A percentile compares a stretch with the other conserved stretches of the same genome.
These are phyloP conservation scores for Boletus rubescentipes DNA, from an alignment of 768 basidiomycete genomes.

Conservation along the genomic window DNA sequence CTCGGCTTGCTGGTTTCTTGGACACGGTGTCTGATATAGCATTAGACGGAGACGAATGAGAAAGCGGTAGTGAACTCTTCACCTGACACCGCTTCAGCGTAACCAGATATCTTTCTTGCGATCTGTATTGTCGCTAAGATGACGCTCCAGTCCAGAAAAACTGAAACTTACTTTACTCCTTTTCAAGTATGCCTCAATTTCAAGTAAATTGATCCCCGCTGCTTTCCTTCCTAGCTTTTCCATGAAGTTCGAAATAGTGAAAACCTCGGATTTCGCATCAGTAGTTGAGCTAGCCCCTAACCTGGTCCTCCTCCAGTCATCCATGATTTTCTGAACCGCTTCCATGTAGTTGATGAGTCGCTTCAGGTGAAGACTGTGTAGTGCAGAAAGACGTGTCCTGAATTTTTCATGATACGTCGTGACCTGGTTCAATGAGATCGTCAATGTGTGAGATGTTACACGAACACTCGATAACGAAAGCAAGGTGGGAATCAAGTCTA, in stretches of 20 bases:
- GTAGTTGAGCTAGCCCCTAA: slow-evolving; percentile 10
- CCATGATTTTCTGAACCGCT: slow-evolving; percentile 58
- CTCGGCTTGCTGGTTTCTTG: slow-evolving; percentile 26
- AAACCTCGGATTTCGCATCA: slow-evolving; percentile 50
- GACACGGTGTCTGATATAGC: slow-evolving; percentile 3
- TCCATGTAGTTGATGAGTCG: slow-evolving; percentile 74
- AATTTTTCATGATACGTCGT: slow-evolving; percentile 76
- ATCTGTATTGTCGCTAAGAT: slow-evolving; percentile 38
- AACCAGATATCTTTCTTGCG: slow-evolving; percentile 82
- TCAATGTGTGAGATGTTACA: slow-evolving; percentile 56
- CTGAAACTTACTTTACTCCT: slow-evolving; percentile 76
- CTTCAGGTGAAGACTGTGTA: slow-evolving; percentile 76
- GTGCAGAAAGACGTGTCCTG: slow-evolving; percentile 66
- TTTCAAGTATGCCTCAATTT: slow-evolving; percentile 77
- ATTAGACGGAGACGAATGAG: background rate
- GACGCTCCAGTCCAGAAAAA: background rate
- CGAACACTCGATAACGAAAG: slow-evolving; percentile 79
- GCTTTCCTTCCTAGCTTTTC: slow-evolving; percentile 63
- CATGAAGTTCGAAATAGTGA: slow-evolving; percentile 67
- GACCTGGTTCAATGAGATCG: slow-evolving; percentile 70
- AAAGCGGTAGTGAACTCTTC: slow-evolving; percentile 28
- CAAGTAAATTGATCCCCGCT: slow-evolving; percentile 78
- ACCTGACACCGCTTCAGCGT: slow-evolving; percentile 61
- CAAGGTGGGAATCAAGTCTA: slow-evolving; percentile 87
- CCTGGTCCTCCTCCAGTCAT: slow-evolving; percentile 46